Evolutionary conservation across 2,329 filamentous ascomycete species (phyloP).

Genomic region (Aspergillus alliaceus): DNA sequence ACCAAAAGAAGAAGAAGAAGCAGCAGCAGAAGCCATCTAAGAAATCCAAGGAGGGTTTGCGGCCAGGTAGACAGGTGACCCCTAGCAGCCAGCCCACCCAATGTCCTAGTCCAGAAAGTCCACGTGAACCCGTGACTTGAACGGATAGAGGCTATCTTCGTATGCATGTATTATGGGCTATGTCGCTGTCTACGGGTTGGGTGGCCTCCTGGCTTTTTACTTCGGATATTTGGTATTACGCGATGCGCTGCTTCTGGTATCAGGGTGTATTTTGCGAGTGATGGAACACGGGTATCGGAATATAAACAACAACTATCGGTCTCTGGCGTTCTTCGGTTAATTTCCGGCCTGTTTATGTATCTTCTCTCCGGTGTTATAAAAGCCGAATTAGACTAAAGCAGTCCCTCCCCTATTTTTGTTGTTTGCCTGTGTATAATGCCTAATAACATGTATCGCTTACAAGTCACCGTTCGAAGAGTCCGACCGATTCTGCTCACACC

Average conservation of each 20-base stretch:
- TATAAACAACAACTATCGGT: not conserved
- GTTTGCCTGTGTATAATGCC: not conserved
- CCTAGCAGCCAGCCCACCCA: not conserved
- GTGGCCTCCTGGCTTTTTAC: not conserved
- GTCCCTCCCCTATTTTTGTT: not conserved
- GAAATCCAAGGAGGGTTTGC: conserved; percentile 5
- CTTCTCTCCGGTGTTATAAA: conserved; percentile 3
- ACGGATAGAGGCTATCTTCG: not conserved
- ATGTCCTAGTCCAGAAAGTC: not conserved
- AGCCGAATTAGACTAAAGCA: conserved; percentile 1
- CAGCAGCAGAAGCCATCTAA: conserved; percentile 24
- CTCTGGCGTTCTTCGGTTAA: not conserved
- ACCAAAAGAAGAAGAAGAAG: conserved; percentile 19
- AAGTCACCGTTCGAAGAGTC: not conserved
- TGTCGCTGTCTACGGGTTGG: not conserved
- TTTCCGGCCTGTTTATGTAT: conserved; percentile 4
- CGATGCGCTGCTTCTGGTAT: not conserved
- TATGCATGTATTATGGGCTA: not conserved
- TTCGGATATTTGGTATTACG: not conserved
- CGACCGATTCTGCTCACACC: not conserved
- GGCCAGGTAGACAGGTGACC: not conserved
- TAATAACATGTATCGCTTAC: not conserved
- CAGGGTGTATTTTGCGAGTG: not conserved
- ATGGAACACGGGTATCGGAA: conserved; percentile 1
- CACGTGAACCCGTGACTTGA: not conserved